phyloP scores from a whole-genome alignment of 2,329 filamentous ascomycete genomes.

The Alternaria metachromatica region DNA sequence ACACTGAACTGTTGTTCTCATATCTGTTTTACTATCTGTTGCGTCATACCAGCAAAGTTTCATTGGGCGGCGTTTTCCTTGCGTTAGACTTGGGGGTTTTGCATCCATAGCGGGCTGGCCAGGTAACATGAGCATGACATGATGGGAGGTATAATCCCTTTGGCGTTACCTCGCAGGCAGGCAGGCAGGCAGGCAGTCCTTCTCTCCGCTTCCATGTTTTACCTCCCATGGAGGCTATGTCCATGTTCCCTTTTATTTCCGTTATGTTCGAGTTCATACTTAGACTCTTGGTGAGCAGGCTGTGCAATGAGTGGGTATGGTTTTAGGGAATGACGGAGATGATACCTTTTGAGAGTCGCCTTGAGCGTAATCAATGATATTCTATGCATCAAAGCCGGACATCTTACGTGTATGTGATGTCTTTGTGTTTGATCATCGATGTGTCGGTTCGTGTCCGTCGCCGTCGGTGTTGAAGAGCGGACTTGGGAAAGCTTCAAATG shows the following conservation, averaged over 20 bases:
- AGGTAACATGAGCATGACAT: background rate
- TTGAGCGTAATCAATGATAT: background rate
- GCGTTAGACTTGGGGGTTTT: constrained; percentile 1
- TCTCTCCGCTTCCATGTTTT: constrained; percentile 2
- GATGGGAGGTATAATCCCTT: constrained; percentile 1
- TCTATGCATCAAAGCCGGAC: background rate
- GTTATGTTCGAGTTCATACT: background rate
- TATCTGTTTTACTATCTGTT: constrained; percentile 6
- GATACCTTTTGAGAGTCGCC: background rate
- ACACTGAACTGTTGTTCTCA: constrained; percentile 4
- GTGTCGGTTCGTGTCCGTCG: too few species aligned
- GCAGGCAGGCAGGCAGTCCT: background rate
- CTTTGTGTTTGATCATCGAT: too few species aligned
- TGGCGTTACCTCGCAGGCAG: background rate
- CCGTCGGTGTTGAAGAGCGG: too few species aligned
- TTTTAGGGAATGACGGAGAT: background rate
- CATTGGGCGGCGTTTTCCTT: constrained; percentile 1
- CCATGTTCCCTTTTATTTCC: background rate
- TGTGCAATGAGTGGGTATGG: background rate
- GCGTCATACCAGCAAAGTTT: background rate
- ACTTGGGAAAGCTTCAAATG: too few species aligned
- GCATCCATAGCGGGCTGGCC: constrained; percentile 1
- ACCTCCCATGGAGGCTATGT: background rate
- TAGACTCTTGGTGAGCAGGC: background rate
- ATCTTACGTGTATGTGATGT: too few species aligned